Evolutionary conservation across 257 asterid species (phyloP), one percentile per base, ranked within the genome.

Genomic region (Catharanthus roseus): DNA sequence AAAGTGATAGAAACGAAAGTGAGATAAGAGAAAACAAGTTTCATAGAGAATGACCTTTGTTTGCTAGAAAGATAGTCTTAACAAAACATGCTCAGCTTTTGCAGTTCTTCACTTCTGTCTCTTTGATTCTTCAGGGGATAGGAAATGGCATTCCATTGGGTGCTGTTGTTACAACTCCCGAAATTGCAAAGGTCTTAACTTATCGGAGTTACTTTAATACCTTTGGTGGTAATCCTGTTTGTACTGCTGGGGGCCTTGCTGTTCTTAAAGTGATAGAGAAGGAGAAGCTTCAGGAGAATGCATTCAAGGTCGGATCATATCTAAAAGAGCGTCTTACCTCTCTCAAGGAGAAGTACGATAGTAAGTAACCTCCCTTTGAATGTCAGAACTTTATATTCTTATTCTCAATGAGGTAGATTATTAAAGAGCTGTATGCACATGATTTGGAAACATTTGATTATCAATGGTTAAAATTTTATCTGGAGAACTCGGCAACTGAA

Each of bases 81-180:
- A 10, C 19, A 28, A 28, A 56, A 11, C 12, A 77, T 44, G 68
- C 34, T 28, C 28, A 42, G 50, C 34, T 26, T 47, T 42, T n/a
- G 62, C 23, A 49, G 55, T 26, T 71, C 66, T 39, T 28, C 55
- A 38, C 41, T 26, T 73, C 36, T 51, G 34, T 8, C 56, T 71
- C 15, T n/a, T 41, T 34, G 39, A 36, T 50, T 15, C 54, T 67
- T 65, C 82, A 93, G 99, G 97, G 97, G 39, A 91, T 93, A 74
- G 99, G 97, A 71, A 93, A 93, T 67, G 99, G 97, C 68, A 83
- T 91, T 76, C 99, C 97, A 23, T 82, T 93, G 62, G 99, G 97
- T 65, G 99, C 96, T 16, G 99, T 91, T 73, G 83, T 93, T 28
- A 93, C 99, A 9, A 93, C 96, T 42, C 95, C 93, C 0, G 93